phyloP scores from a whole-genome alignment of 352 stramenopile genomes.

The Phytophthora fragariaefolia region DNA sequence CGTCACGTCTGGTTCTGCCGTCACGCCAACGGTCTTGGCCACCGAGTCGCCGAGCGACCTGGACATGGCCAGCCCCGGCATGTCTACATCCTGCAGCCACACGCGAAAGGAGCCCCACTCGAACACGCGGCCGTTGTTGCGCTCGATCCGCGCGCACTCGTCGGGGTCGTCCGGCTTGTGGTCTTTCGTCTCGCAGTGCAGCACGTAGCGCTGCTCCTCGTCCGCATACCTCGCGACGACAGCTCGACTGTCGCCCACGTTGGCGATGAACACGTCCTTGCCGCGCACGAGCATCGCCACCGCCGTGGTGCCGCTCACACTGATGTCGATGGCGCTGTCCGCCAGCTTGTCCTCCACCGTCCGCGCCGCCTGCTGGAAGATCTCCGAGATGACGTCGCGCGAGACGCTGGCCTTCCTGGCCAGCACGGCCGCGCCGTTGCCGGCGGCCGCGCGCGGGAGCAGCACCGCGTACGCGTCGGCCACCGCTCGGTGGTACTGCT shows the following conservation, averaged over 20 bases:
- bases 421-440: not conserved
- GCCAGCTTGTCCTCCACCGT: slow-evolving; percentile 50
- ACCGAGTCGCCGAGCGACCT: slow-evolving; percentile 83
- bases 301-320: slow-evolving; percentile 79
- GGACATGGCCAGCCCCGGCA: slow-evolving; percentile 87
- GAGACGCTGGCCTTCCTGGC: slow-evolving; percentile 35
- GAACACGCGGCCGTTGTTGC: slow-evolving; percentile 79
- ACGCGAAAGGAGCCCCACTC: slow-evolving; percentile 81
- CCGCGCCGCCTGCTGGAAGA: slow-evolving; percentile 59
- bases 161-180: slow-evolving; percentile 81
- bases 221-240: slow-evolving; percentile 56
- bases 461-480: slow-evolving; percentile 49
- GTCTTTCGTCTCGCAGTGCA: slow-evolving; percentile 74
- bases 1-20: slow-evolving; percentile 66
- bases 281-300: slow-evolving; percentile 67
- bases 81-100: slow-evolving; percentile 87
- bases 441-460: slow-evolving; percentile 16
- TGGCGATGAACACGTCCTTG: slow-evolving; percentile 72
- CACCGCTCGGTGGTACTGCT: slow-evolving; percentile 66
- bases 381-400: slow-evolving; percentile 49
- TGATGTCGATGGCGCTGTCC: slow-evolving; percentile 68
- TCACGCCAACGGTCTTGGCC: slow-evolving; percentile 82
- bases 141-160: slow-evolving; percentile 74
- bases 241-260: slow-evolving; percentile 77
- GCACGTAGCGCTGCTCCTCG: slow-evolving; percentile 43